These are phyloP conservation scores for Verticillium klebahnii DNA, from an alignment of 2,329 filamentous ascomycete genomes.

Conservation along the genomic window DNA sequence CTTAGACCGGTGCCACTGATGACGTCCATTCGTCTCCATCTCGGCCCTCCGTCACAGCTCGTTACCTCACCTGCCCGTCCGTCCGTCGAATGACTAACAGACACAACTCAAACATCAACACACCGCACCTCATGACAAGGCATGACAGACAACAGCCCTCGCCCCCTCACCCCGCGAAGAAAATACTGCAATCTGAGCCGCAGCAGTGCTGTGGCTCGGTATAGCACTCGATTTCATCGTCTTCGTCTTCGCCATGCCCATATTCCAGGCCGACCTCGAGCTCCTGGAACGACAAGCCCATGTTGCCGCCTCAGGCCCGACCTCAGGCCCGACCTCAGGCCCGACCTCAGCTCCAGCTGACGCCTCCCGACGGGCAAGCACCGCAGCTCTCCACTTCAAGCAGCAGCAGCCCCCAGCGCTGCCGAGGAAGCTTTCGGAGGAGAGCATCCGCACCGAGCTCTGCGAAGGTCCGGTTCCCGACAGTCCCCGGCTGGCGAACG, in stretches of 20 bases:
- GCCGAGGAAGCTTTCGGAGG: constrained; percentile 45
- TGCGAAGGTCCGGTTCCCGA: constrained; percentile 53
- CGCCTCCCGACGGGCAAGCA: not conserved
- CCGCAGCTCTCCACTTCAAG: not conserved
- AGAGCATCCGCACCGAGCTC: constrained; percentile 56
- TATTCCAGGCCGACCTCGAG: constrained; percentile 49
- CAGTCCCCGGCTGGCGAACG: constrained; percentile 26
- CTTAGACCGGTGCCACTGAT: not conserved
- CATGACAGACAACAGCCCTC: not conserved
- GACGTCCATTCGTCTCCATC: not conserved
- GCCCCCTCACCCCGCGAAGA: not conserved
- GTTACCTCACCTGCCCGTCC: not conserved
- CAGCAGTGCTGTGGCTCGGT: constrained; percentile 27
- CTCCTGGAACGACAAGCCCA: constrained; percentile 19
- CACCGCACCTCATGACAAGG: not conserved
- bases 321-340: not conserved
- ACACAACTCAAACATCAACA: not conserved
- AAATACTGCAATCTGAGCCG: constrained; percentile 11
- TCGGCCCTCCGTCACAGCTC: not conserved
- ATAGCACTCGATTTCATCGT: constrained; percentile 9
- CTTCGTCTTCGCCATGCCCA: constrained; percentile 43
- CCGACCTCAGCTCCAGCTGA: not conserved
- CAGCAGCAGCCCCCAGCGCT: constrained; percentile 8
- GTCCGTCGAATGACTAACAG: not conserved
- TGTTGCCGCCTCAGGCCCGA: not conserved